A percentile compares a stretch with the other conserved stretches of the same genome.
Evolutionary conservation across 805 yeast species (phyloP).

Genomic region (Saturnispora zaruensis): DNA sequence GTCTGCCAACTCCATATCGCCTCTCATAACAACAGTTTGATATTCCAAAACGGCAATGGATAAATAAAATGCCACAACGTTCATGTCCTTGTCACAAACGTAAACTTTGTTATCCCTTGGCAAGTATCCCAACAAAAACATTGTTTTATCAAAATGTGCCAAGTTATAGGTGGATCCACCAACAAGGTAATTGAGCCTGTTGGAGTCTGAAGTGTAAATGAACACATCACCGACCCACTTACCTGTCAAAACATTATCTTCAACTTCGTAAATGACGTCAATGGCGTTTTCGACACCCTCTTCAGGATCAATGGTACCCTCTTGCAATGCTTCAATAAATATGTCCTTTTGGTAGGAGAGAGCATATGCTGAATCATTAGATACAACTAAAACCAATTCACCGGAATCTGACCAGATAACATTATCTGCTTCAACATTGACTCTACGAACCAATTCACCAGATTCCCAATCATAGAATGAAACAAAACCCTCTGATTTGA

Average conservation of each 20-base stretch:
- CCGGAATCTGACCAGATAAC: slow-evolving; percentile 93
- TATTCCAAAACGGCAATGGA: slow-evolving; percentile 85
- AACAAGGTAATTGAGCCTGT: slow-evolving; percentile 87
- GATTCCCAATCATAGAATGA: slow-evolving; percentile 93
- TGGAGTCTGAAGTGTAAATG: slow-evolving; percentile 77
- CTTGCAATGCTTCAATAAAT: slow-evolving; percentile 53
- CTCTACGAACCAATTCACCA: slow-evolving; percentile 75
- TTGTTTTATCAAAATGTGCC: slow-evolving; percentile 84
- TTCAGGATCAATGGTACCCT: slow-evolving; percentile 55
- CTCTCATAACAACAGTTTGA: slow-evolving; percentile 92
- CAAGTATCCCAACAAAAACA: slow-evolving; percentile 81
- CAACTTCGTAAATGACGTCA: slow-evolving; percentile 73
- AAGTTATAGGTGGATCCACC: slow-evolving; percentile 90
- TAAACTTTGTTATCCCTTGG: slow-evolving; percentile 87
- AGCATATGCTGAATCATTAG: slow-evolving; percentile 68
- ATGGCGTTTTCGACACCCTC: slow-evolving; percentile 87
- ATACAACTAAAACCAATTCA: slow-evolving; percentile 69
- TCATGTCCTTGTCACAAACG: slow-evolving; percentile 83
- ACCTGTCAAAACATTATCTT: slow-evolving; percentile 78
- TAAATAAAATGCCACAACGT: slow-evolving; percentile 70
- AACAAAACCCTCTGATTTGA: slow-evolving; percentile 75
- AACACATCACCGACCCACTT: slow-evolving; percentile 97
- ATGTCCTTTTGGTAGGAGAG: slow-evolving; percentile 63
- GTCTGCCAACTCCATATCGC: slow-evolving; percentile 80
- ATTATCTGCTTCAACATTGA: slow-evolving; percentile 77